phyloP scores from a whole-genome alignment of 2,329 filamentous ascomycete genomes.

The Fusarium tupiense region DNA sequence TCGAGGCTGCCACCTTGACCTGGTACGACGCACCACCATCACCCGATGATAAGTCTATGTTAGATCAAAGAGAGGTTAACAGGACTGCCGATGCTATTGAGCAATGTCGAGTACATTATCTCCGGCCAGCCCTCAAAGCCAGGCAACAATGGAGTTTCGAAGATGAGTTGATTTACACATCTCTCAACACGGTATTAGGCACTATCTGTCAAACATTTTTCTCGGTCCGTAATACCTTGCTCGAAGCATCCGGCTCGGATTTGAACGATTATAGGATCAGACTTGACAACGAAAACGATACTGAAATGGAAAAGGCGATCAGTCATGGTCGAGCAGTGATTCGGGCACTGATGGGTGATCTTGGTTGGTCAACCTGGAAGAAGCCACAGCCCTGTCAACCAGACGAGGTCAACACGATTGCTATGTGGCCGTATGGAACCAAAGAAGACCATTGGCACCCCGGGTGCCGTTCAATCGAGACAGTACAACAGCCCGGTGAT shows the following conservation, averaged over 20 bases:
- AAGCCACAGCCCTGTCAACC: conserved; percentile 61
- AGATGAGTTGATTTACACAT: conserved; percentile 57
- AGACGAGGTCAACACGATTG: conserved; percentile 68
- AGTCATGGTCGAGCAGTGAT: conserved; percentile 31
- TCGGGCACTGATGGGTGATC: conserved; percentile 54
- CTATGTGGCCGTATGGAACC: conserved; percentile 70
- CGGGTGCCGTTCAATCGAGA: conserved; percentile 43
- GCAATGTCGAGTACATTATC: conserved; percentile 59
- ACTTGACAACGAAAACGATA: neutral
- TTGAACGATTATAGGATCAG: conserved; percentile 14
- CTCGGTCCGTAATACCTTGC: conserved; percentile 32
- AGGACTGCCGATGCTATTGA: conserved; percentile 51
- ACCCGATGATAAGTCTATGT: conserved; percentile 32
- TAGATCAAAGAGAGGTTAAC: conserved; percentile 44
- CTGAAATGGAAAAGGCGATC: conserved; percentile 26
- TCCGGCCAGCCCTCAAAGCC: conserved; percentile 44
- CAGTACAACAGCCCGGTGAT: conserved; percentile 31
- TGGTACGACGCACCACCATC: conserved; percentile 54
- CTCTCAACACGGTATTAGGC: conserved; percentile 52
- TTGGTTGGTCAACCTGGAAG: conserved; percentile 71
- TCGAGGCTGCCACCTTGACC: conserved; percentile 53
- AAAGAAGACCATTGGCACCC: conserved; percentile 61
- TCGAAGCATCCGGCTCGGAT: conserved; percentile 21
- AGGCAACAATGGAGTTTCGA: conserved; percentile 48
- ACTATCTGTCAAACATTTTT: conserved; percentile 52